Conservation (phyloP, 768 basidiomycete genomes). For the Suillus discolor region DNA sequence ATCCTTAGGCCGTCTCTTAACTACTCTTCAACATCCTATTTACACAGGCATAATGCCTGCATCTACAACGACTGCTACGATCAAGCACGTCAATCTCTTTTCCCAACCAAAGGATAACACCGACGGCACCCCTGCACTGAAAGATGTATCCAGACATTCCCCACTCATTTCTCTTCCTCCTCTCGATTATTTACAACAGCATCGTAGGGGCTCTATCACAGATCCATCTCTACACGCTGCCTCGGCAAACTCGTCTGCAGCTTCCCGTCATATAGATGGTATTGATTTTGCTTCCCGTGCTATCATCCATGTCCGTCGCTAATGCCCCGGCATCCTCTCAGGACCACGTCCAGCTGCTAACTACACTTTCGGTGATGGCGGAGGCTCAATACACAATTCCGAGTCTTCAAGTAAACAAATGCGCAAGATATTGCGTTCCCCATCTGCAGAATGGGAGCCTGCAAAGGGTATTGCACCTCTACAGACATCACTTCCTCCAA, state of each 20-base stretch:
- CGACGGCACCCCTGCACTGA: conserved; percentile 31
- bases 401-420: conserved; percentile 43
- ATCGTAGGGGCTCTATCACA: conserved; percentile 82
- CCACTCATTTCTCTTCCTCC: conserved; percentile 69
- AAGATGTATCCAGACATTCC: conserved; percentile 44
- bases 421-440: conserved; percentile 62
- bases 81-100: conserved; percentile 11
- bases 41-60: conserved; percentile 17
- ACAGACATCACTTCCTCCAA: conserved; percentile 19
- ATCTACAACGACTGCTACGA: conserved; percentile 14
- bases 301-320: conserved; percentile 18
- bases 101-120: conserved; percentile 10
- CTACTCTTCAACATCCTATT: conserved; percentile 8
- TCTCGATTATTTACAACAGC: conserved; percentile 77
- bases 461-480: conserved; percentile 23
- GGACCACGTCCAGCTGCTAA: conserved; percentile 65
- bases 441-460: conserved; percentile 47
- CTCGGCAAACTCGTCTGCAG: conserved; percentile 28
- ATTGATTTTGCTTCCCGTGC: conserved; percentile 18
- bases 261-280: conserved; percentile 25
- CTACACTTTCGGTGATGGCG: conserved; percentile 66
- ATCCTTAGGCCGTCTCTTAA: conserved; percentile 7
- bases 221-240: conserved; percentile 79
- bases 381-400: conserved; percentile 36
- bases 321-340: conserved; percentile 37